phyloP scores from a whole-genome alignment of 2,329 filamentous ascomycete species.

The Beauveria varroae region DNA sequence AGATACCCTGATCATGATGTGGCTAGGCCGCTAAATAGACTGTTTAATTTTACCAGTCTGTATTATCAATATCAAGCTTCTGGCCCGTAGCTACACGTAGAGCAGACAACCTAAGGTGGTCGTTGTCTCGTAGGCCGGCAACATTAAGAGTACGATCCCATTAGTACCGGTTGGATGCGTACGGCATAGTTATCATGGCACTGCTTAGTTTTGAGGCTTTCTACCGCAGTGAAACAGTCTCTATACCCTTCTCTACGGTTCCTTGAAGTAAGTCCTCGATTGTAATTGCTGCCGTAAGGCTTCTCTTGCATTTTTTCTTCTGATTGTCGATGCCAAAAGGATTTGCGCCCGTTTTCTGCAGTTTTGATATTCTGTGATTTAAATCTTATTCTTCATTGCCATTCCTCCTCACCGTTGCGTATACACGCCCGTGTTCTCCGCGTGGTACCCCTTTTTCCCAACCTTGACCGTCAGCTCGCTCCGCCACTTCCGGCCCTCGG shows the following conservation, averaged over 20 bases:
- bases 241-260: no score
- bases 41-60: background rate
- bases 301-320: no score
- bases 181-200: no score
- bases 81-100: background rate
- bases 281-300: no score
- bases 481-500: constrained; percentile 27
- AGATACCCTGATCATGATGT: background rate
- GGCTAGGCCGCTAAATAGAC: background rate
- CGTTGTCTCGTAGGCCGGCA: background rate
- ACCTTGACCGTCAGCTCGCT: constrained; percentile 32
- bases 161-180: no score
- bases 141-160: background rate
- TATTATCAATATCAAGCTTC: background rate
- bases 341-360: no score
- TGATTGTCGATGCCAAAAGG: no score
- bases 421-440: constrained; percentile 34
- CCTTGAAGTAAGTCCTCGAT: no score
- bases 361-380: no score
- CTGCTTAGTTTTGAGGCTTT: no score
- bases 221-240: no score
- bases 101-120: background rate
- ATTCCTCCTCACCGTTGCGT: constrained; percentile 23
- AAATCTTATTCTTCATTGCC: background rate
- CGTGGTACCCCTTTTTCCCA: constrained; percentile 38